A percentile compares a stretch with the other conserved stretches of the same genome.
These are phyloP conservation scores for Hirsutella minnesotensis DNA, from an alignment of 2,329 filamentous ascomycete genomes.

Conservation along the genomic window DNA sequence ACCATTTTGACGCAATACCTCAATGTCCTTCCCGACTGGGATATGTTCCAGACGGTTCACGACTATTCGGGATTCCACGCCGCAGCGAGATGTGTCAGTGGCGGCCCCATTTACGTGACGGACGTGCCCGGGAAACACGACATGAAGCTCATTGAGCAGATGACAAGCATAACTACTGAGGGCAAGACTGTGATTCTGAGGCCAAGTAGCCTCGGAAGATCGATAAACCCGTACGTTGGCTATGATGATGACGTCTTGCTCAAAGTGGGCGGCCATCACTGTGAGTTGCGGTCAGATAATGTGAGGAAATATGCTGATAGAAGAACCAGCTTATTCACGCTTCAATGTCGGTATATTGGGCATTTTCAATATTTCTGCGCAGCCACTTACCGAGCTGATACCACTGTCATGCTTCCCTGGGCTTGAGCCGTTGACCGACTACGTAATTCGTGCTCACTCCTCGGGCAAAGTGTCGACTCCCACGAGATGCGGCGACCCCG, in stretches of 20 bases:
- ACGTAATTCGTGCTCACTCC: conserved; percentile 62
- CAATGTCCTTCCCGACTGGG: conserved; percentile 76
- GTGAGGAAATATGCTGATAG: not conserved
- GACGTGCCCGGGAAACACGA: conserved; percentile 79
- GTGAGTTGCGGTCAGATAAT: conserved; percentile 20
- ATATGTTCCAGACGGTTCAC: conserved; percentile 56
- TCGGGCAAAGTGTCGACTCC: conserved; percentile 50
- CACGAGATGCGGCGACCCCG: conserved; percentile 28
- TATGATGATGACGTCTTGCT: conserved; percentile 65
- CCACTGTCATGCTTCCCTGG: conserved; percentile 64
- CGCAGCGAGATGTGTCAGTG: conserved; percentile 77
- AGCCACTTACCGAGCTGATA: conserved; percentile 55
- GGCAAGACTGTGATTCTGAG: conserved; percentile 72
- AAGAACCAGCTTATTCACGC: conserved; percentile 29
- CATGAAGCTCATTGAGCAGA: conserved; percentile 60
- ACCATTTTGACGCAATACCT: conserved; percentile 70
- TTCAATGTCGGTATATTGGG: conserved; percentile 70
- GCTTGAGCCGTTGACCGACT: conserved; percentile 41
- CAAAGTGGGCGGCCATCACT: conserved; percentile 70
- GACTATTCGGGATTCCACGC: conserved; percentile 75
- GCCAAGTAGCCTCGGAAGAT: conserved; percentile 62
- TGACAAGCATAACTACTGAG: conserved; percentile 62
- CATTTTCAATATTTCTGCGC: conserved; percentile 67
- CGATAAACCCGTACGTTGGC: conserved; percentile 59
- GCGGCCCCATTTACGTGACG: conserved; percentile 90